Evolutionary conservation across 352 stramenopile genomes (phyloP).

Genomic region (Phytophthora cactorum): DNA sequence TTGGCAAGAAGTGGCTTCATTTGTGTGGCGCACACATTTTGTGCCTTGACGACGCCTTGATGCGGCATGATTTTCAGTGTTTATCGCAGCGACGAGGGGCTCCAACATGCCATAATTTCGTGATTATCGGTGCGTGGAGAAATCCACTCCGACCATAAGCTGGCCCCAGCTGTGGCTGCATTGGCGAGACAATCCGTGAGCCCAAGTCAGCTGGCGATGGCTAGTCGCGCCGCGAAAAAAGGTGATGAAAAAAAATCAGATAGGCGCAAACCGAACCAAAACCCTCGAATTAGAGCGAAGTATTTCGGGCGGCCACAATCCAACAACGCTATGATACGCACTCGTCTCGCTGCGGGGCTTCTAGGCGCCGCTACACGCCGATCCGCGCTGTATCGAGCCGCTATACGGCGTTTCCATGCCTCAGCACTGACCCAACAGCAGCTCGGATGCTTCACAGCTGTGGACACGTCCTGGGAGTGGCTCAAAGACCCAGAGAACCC

Average conservation of each 20-base stretch:
- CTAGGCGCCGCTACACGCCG: slow-evolving; percentile 1
- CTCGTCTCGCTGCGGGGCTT: slow-evolving; percentile 2
- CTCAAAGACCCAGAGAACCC: slow-evolving; percentile 53
- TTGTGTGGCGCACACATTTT: slow-evolving; percentile 31
- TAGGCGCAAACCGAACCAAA: slow-evolving; percentile 17
- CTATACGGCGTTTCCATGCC: slow-evolving; percentile 4
- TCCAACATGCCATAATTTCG: neutral
- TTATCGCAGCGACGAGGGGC: slow-evolving; percentile 5
- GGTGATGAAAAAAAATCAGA: slow-evolving; percentile 9
- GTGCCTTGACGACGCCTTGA: neutral
- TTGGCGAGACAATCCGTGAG: slow-evolving; percentile 3
- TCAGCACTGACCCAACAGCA: slow-evolving; percentile 16
- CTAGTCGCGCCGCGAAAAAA: slow-evolving; percentile 14
- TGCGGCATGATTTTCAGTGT: slow-evolving; percentile 16
- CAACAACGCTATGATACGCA: slow-evolving; percentile 15
- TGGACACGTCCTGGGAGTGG: slow-evolving; percentile 49
- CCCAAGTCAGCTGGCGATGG: slow-evolving; percentile 8
- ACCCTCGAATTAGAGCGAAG: neutral
- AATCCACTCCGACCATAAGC: slow-evolving; percentile 2
- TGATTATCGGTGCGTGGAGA: slow-evolving; percentile 5
- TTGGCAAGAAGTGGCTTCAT: slow-evolving; percentile 26
- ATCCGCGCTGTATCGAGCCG: neutral
- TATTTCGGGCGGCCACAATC: slow-evolving; percentile 13
- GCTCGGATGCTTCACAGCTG: slow-evolving; percentile 18
- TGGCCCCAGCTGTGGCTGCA: neutral